Evolutionary conservation across 495 filamentous ascomycete genomes (phyloP), one percentile per base, ranked within the genome.

Genomic region (Daldinia vernicosa): DNA sequence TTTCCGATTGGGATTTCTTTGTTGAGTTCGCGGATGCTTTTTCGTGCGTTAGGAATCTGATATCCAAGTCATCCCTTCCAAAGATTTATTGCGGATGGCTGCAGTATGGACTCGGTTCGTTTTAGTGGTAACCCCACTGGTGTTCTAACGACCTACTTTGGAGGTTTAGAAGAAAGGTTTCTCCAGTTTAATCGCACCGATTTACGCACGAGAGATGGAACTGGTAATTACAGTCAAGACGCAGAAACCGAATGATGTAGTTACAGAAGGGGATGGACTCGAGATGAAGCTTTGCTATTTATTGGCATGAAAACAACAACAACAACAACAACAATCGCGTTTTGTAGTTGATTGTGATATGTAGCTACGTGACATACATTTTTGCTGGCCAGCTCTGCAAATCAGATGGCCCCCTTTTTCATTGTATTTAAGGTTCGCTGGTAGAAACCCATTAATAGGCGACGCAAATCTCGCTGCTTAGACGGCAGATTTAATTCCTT

Each of bases 211-310:
- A 54, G 40, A 50, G 53, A 56, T 39, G 15, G 26, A 53, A 9
- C 33, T 60, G 28, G 27, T 39, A 28, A 56, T 47, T 50, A 35
- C 22, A 24, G 27, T 14, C 35, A 53, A 63, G 45, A 37, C 32
- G 3, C 8, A 54, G 57, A 52, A 43, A 51, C 30, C 56, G 32
- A 28, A 61, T 47, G 45, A 63, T 63, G 63, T 67, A 67, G 59
- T 32, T 53, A 30, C 50, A 53, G 50, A 58, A 59, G 30, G 33
- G 50, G 33, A 62, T 12, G 33, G 50, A 66, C 12, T 17, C 22
- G 39, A 30, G 45, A 65, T 24, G 27, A 59, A 62, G 50, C 56
- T 51, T 61, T 71, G 56, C 52, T 71, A 51, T 66, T 50, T 57
- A 40, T 50, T 43, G 26, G 43, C 50, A 58, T n/a, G 30, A 35